Conservation (phyloP, 1,284 basidiomycete genomes). For the Ganoderma multipileum region DNA sequence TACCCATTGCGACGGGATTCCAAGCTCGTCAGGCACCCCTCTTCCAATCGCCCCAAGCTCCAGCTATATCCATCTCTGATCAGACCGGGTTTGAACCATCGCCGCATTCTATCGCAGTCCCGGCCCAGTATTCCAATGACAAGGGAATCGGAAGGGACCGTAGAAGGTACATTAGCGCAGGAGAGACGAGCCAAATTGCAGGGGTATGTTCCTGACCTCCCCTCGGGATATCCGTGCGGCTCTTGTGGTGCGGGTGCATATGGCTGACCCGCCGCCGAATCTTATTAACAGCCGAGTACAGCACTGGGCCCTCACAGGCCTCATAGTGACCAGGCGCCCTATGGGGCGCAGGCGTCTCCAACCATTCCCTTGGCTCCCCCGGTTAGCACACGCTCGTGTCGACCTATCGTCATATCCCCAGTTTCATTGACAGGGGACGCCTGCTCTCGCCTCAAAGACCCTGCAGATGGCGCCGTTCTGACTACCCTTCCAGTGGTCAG, state of each 20-base stretch:
- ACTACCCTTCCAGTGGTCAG: constrained; percentile 5
- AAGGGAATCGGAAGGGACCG: not conserved
- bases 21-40: not conserved
- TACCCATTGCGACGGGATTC: too few species aligned
- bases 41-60: not conserved
- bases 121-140: not conserved
- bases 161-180: not conserved
- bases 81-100: not conserved
- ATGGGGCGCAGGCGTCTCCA: not conserved
- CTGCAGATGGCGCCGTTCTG: constrained; percentile 7
- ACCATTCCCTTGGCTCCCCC: not conserved
- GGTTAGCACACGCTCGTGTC: not conserved
- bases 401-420: not conserved
- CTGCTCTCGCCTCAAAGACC: constrained; percentile 10
- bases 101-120: not conserved
- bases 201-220: not conserved
- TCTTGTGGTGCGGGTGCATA: not conserved
- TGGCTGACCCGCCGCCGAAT: not conserved
- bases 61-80: not conserved
- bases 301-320: not conserved
- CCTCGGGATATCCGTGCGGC: not conserved
- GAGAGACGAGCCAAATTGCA: not conserved
- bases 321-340: too few species aligned
- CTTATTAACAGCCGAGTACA: not conserved
- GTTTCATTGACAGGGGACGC: not conserved